phyloP scores from a whole-genome alignment of 768 basidiomycete species.

The Pleurotus tuber-regium region DNA sequence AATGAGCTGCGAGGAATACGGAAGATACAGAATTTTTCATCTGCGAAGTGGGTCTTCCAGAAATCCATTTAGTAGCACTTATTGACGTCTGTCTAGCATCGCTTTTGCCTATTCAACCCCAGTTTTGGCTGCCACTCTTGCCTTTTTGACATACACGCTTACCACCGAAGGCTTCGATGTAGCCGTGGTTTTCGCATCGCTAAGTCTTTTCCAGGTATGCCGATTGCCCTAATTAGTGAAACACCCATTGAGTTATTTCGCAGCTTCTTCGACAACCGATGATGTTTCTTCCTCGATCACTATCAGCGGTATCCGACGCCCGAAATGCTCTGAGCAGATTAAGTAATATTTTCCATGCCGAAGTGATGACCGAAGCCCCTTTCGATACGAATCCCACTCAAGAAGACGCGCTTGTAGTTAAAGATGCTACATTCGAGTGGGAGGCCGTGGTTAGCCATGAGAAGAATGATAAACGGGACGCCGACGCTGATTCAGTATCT shows the following conservation, averaged over 20 bases:
- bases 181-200: constrained; percentile 65
- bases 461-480: not conserved
- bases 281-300: constrained; percentile 61
- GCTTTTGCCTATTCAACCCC: constrained; percentile 60
- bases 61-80: not conserved
- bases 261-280: constrained; percentile 68
- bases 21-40: constrained; percentile 57
- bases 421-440: constrained; percentile 66
- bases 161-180: constrained; percentile 55
- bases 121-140: constrained; percentile 61
- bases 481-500: constrained; percentile 13
- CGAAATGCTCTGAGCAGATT: constrained; percentile 58
- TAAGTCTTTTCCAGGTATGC: constrained; percentile 55
- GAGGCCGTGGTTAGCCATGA: constrained; percentile 28
- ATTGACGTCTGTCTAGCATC: not conserved
- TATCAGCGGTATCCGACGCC: constrained; percentile 64
- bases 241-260: constrained; percentile 2
- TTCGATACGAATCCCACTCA: constrained; percentile 43
- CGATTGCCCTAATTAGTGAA: not conserved
- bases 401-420: constrained; percentile 45
- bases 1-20: constrained; percentile 56
- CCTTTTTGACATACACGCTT: constrained; percentile 64
- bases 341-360: constrained; percentile 50
- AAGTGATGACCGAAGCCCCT: constrained; percentile 40
- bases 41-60: constrained; percentile 48